Conservation (phyloP, 2,329 filamentous ascomycete genomes). For the Colletotrichum orchidophilum region DNA sequence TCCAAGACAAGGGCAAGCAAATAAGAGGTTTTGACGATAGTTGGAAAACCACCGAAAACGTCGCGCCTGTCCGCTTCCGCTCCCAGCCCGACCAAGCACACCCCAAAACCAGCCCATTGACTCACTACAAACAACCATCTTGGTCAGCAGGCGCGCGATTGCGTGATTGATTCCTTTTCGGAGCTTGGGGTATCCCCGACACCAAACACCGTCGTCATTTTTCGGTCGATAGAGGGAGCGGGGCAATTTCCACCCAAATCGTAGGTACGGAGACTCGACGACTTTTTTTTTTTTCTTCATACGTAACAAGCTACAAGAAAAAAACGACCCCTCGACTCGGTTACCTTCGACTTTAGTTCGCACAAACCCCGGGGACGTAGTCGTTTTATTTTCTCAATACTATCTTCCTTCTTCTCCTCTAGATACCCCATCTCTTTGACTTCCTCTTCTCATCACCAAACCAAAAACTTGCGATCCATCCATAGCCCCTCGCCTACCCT, state of each 20-base stretch:
- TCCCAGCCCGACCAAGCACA: neutral
- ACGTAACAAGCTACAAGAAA: constrained; percentile 27
- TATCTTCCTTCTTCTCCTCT: neutral
- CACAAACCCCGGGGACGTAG: constrained; percentile 1
- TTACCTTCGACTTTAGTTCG: constrained; percentile 23
- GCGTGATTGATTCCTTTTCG: constrained; percentile 32
- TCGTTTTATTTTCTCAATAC: neutral
- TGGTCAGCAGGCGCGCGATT: constrained; percentile 32
- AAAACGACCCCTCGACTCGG: constrained; percentile 27
- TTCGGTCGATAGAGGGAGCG: constrained; percentile 12
- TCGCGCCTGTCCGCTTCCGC: too few relatives aligned
- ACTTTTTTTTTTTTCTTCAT: constrained; percentile 3
- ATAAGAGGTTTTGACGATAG: neutral
- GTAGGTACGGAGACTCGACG: constrained; percentile 17
- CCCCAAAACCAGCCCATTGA: constrained; percentile 23
- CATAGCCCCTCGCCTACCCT: neutral
- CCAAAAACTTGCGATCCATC: neutral
- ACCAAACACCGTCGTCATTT: constrained; percentile 19
- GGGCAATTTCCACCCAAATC: constrained; percentile 29
- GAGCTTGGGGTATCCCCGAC: constrained; percentile 21
- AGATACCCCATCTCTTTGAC: neutral
- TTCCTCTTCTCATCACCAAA: neutral
- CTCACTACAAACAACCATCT: constrained; percentile 23
- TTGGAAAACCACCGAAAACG: neutral
- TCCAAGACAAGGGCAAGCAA: neutral